Evolutionary conservation across 2,329 filamentous ascomycete genomes (phyloP).

Genomic region (Aspergillus pseudoglaucus): DNA sequence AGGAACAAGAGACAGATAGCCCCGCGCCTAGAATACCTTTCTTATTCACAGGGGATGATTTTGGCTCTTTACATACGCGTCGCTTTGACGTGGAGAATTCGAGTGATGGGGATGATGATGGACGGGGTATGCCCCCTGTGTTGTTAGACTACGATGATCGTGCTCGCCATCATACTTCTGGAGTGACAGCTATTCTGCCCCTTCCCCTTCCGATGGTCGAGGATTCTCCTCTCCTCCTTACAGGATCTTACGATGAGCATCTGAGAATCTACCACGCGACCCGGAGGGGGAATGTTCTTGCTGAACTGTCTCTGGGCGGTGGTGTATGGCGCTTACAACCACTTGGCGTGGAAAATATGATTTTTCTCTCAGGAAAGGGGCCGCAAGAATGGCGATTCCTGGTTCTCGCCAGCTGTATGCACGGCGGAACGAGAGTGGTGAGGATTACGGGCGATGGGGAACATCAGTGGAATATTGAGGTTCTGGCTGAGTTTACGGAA

Average conservation of each 20-base stretch:
- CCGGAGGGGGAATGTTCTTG: constrained; percentile 46
- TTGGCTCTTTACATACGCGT: constrained; percentile 28
- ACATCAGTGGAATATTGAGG: constrained; percentile 53
- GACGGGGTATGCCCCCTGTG: constrained; percentile 11
- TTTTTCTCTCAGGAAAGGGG: not conserved
- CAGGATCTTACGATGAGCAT: constrained; percentile 86
- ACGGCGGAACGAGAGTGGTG: constrained; percentile 70
- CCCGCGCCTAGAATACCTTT: constrained; percentile 11
- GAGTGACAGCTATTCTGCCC: constrained; percentile 80
- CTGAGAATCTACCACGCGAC: constrained; percentile 55
- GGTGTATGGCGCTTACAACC: constrained; percentile 84
- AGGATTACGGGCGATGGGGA: constrained; percentile 38
- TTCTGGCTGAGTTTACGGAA: constrained; percentile 69
- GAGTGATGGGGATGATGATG: constrained; percentile 3
- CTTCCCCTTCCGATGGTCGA: constrained; percentile 42
- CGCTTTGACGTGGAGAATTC: constrained; percentile 20
- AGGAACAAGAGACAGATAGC: not conserved
- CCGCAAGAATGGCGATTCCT: constrained; percentile 28
- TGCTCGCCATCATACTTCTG: constrained; percentile 63
- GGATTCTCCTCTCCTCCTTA: constrained; percentile 58
- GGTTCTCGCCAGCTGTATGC: constrained; percentile 88
- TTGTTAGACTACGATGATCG: constrained; percentile 38
- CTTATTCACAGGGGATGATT: constrained; percentile 36
- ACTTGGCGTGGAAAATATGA: constrained; percentile 13
- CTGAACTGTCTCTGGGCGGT: constrained; percentile 61